Percentiles rank a stretch among this genome's conserved stretches.
These are phyloP conservation scores for Trichoderma reesei DNA, from an alignment of 495 filamentous ascomycete genomes.

Conservation along the genomic window DNA sequence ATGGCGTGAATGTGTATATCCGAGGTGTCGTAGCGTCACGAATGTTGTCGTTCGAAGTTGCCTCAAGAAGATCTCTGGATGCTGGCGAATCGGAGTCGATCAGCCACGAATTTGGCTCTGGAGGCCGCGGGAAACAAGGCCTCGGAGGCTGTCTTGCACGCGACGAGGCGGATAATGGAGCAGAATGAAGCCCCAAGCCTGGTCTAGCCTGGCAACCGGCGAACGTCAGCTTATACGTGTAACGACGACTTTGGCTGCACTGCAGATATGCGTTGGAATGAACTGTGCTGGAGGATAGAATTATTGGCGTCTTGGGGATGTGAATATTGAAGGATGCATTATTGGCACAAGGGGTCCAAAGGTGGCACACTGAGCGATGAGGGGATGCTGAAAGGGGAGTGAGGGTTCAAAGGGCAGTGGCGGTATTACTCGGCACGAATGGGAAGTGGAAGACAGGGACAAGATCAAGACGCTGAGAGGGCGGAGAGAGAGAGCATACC, in stretches of 20 bases:
- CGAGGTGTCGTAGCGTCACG: not conserved
- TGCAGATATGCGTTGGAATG: not conserved
- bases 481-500: not conserved
- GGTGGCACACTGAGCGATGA: not conserved
- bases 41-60: not conserved
- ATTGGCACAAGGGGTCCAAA: not conserved
- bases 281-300: not conserved
- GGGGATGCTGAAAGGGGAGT: not conserved
- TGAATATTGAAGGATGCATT: not conserved
- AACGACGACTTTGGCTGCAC: not conserved
- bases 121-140: not conserved
- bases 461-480: too few relatives aligned
- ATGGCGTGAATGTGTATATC: conserved; percentile 18
- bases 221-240: not conserved
- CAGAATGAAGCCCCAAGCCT: not conserved
- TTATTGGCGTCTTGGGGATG: not conserved
- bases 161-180: not conserved
- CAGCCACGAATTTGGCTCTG: not conserved
- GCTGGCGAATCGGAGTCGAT: not conserved
- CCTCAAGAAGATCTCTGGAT: not conserved
- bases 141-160: not conserved
- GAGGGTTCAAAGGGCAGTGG: not conserved
- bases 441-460: not conserved
- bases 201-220: not conserved
- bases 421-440: not conserved